These are phyloP conservation scores for Papiliotrema nemorosa DNA, from an alignment of 1,284 basidiomycete genomes.

Conservation along the genomic window DNA sequence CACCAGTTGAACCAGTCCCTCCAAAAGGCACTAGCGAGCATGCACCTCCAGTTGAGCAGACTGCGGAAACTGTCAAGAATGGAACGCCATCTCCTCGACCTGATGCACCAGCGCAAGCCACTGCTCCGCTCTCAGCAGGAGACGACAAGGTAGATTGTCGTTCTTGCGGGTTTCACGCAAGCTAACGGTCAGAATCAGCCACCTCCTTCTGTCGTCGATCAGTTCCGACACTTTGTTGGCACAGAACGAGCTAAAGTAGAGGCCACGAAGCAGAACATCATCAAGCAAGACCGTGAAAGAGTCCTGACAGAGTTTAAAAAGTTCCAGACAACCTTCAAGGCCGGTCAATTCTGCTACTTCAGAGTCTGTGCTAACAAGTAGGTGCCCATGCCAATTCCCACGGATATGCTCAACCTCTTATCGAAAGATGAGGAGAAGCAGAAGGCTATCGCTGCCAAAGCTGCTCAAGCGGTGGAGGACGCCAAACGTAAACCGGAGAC, in stretches of 20 bases:
- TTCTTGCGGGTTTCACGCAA: not conserved
- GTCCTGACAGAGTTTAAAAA: slow-evolving; percentile 78
- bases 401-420: slow-evolving; percentile 87
- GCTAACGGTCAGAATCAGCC: slow-evolving; percentile 11
- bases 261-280: slow-evolving; percentile 82
- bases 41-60: not conserved
- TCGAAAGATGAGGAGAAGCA: slow-evolving; percentile 87
- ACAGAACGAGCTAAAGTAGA: slow-evolving; percentile 81
- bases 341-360: slow-evolving; percentile 36
- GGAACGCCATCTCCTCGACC: not conserved
- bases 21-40: slow-evolving; percentile 18
- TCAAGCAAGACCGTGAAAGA: slow-evolving; percentile 67
- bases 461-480: slow-evolving; percentile 58
- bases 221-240: slow-evolving; percentile 82
- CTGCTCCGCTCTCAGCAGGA: not conserved
- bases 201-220: slow-evolving; percentile 35
- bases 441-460: slow-evolving; percentile 72
- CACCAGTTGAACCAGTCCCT: slow-evolving; percentile 10
- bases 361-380: slow-evolving; percentile 34
- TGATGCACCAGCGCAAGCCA: not conserved
- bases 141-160: slow-evolving; percentile 1
- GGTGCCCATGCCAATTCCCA: slow-evolving; percentile 90
- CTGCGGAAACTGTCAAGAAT: slow-evolving; percentile 8
- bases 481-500: slow-evolving; percentile 58
- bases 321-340: slow-evolving; percentile 92